Conservation (phyloP, 116 monocot genomes). For the Papilionanthe hybrid region DNA sequence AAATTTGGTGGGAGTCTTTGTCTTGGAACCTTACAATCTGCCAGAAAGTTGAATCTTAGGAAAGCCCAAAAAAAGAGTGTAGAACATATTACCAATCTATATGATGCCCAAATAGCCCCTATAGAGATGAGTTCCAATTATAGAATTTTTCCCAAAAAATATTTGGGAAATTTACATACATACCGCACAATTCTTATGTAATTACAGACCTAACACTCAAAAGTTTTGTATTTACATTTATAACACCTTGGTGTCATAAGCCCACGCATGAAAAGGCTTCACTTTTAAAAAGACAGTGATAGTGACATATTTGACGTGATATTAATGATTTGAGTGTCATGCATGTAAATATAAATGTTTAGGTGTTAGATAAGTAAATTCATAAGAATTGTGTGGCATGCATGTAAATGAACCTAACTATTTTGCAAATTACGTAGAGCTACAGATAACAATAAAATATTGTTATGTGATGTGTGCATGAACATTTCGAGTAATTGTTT, state of each 20-base stretch:
- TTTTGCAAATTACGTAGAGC: background rate
- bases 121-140: background rate
- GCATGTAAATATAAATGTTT: no score
- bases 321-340: no score
- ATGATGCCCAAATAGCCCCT: background rate
- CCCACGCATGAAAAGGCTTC: no score
- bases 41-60: background rate
- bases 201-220: no score
- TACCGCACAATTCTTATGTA: no score
- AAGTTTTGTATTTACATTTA: no score
- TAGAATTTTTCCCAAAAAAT: background rate
- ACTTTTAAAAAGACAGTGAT: no score
- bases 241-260: no score
- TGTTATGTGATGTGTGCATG: background rate
- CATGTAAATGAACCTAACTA: background rate
- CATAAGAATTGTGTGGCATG: no score
- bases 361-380: no score
- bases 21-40: constrained; percentile 97
- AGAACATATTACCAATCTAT: background rate
- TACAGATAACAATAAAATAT: background rate
- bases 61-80: background rate
- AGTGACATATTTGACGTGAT: no score
- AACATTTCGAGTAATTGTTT: background rate
- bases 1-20: constrained; percentile 99
- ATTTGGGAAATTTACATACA: no score